A percentile compares a stretch with the other conserved stretches of the same genome.
phyloP scores from a whole-genome alignment of 176 grass and related monocot genomes.

The Zizania latifolia region DNA sequence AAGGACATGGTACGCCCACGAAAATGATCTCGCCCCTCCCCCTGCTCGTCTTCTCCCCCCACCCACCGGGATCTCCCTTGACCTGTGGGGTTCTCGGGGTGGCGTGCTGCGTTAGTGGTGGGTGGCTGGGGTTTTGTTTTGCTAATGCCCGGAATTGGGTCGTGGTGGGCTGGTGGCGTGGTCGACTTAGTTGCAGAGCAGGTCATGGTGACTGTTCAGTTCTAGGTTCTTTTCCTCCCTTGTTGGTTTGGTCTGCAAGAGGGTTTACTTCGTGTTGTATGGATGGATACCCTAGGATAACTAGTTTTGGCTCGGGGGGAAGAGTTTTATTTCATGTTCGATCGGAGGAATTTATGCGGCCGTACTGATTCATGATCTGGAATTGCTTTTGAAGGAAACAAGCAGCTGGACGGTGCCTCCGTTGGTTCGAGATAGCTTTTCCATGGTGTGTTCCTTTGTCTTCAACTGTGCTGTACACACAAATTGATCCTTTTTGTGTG shows the following conservation, averaged over 20 bases:
- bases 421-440: conserved; percentile 80
- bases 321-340: neutral
- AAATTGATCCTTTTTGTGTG: neutral
- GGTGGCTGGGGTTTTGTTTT: neutral
- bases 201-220: neutral
- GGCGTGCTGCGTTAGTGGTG: neutral
- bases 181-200: neutral
- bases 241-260: neutral
- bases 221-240: neutral
- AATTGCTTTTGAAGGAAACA: conserved; percentile 54
- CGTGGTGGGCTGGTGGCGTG: neutral
- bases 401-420: conserved; percentile 66
- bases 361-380: neutral
- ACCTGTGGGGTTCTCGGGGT: no score
- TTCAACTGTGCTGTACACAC: neutral
- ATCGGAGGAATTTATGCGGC: neutral
- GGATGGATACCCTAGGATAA: neutral
- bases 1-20: conserved; percentile 62
- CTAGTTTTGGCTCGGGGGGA: neutral
- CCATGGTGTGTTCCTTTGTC: conserved; percentile 45
- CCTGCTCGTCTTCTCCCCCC: neutral
- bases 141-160: neutral
- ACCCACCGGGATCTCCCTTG: neutral
- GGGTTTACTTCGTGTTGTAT: neutral
- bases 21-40: neutral